A percentile compares a stretch with the other conserved stretches of the same genome.
Evolutionary conservation across 768 basidiomycete species (phyloP).

Genomic region (Neoboletus brunneissimus): DNA sequence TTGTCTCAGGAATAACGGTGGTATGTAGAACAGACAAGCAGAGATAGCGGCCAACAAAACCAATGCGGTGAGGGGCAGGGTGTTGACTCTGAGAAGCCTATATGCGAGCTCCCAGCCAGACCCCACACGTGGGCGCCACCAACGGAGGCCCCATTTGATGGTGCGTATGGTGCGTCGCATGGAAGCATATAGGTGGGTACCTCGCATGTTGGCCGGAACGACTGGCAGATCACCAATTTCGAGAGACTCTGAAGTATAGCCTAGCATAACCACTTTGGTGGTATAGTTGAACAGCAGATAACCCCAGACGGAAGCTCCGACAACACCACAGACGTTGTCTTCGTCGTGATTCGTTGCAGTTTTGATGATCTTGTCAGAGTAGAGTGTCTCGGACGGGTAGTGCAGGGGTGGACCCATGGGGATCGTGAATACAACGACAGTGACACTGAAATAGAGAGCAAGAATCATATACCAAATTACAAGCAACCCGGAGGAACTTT

Average conservation of each 20-base stretch:
- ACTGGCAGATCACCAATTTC: constrained; percentile 90
- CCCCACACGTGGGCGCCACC: constrained; percentile 59
- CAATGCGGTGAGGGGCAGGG: constrained; percentile 37
- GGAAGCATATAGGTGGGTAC: constrained; percentile 54
- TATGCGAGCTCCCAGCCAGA: constrained; percentile 65
- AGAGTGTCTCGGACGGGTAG: constrained; percentile 70
- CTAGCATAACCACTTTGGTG: constrained; percentile 83
- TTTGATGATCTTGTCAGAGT: constrained; percentile 66
- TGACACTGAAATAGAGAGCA: constrained; percentile 46
- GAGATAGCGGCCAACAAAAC: constrained; percentile 50
- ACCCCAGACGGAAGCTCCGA: constrained; percentile 45
- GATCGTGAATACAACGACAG: constrained; percentile 45
- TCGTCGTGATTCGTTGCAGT: constrained; percentile 58
- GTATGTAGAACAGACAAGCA: constrained; percentile 65
- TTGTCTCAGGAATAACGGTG: constrained; percentile 57
- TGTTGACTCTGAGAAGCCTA: constrained; percentile 59
- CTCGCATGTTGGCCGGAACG: constrained; percentile 70
- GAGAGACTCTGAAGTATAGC: constrained; percentile 66
- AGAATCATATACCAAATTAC: constrained; percentile 54
- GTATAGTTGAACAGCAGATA: constrained; percentile 82
- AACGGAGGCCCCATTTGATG: constrained; percentile 48
- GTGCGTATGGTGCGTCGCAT: constrained; percentile 61
- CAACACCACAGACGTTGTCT: constrained; percentile 68
- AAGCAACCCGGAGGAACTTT: constrained; percentile 20
- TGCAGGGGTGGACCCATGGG: constrained; percentile 74